These are phyloP conservation scores for Durusdinium trenchii DNA, from an alignment of 73 alveolate species.

Conservation along the genomic window DNA sequence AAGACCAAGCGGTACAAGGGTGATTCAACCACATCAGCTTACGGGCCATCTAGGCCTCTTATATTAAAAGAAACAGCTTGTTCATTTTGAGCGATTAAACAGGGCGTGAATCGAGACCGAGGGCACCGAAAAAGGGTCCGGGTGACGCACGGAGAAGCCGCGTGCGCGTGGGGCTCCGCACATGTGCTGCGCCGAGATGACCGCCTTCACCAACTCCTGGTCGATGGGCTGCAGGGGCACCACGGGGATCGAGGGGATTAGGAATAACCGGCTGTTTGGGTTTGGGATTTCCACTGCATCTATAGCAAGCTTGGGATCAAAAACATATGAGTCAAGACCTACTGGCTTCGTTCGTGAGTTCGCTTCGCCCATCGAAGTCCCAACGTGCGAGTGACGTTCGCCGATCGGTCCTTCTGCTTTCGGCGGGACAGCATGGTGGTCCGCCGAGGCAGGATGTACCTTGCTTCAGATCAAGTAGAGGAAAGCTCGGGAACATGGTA, in stretches of 20 bases:
- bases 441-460: slow-evolving; percentile 90
- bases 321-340: too few relatives aligned
- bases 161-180: neutral
- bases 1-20: too few relatives aligned
- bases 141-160: too few relatives aligned
- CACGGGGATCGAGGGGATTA: neutral
- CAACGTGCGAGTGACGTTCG: neutral
- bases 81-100: too few relatives aligned
- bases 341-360: too few relatives aligned
- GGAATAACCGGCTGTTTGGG: neutral
- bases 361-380: neutral
- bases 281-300: too few relatives aligned
- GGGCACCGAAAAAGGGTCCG: too few relatives aligned
- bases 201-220: slow-evolving; percentile 77
- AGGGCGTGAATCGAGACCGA: too few relatives aligned
- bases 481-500: neutral
- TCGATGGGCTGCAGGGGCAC: neutral
- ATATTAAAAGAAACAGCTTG: too few relatives aligned
- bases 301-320: too few relatives aligned
- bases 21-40: too few relatives aligned
- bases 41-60: too few relatives aligned
- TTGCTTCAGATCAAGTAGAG: neutral
- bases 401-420: slow-evolving; percentile 38
- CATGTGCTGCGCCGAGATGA: slow-evolving; percentile 72
- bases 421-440: slow-evolving; percentile 90